Base-by-base conservation (phyloP, 805 yeast species). In the Candida loeiensis region DNA sequence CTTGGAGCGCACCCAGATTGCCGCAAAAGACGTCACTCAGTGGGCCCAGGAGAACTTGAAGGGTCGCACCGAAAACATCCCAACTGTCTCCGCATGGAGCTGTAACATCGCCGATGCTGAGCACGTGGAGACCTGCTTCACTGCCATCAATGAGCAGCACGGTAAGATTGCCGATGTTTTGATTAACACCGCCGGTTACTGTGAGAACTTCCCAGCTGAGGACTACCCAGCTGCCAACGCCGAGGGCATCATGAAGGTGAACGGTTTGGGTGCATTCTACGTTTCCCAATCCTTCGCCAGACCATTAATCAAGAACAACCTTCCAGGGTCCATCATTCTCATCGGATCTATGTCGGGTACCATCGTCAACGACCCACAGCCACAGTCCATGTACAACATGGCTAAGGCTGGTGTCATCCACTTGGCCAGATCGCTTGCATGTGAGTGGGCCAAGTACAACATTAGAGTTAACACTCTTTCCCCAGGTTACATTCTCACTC, bases 381-480 rank as follows among this genome's bases (percentile, higher is more conserved):
- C 86, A 15, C 89, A 82, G 63, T 74, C 79, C 47, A 85, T 85
- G 51, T 85, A 85, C 74, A 85, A 85, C 72, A 80, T 82, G 85
- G 74, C 91, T 51, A 85, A 85, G 68, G 93, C 93, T 13, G 93
- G 90, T 58, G 91, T 84, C 31, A 83, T 84, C 53, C 93, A 85
- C 64, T 68, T 85, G 73, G 85, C 76, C 40, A 77, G 78, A 59
- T 76, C 90, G 2, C 66, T 85, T 51, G 93, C 89, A 30, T 77
- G 82, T 46, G 95, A 85, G 63, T 85, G 93, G 93, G 85, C 93
- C 37, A 73, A 77, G 52, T 79, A 77, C 64, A 77, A 77, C 53
- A 80, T 82, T 55, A 76, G 91, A 61, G 87, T 85, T 51, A 84
- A 85, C 68, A 76, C 90, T 22, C 66, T 85, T 48, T 77, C 85